These are phyloP conservation scores for Anthoceros angustus DNA, from an alignment of 225 moss, liverwort and hornwort genomes.

Conservation along the genomic window DNA sequence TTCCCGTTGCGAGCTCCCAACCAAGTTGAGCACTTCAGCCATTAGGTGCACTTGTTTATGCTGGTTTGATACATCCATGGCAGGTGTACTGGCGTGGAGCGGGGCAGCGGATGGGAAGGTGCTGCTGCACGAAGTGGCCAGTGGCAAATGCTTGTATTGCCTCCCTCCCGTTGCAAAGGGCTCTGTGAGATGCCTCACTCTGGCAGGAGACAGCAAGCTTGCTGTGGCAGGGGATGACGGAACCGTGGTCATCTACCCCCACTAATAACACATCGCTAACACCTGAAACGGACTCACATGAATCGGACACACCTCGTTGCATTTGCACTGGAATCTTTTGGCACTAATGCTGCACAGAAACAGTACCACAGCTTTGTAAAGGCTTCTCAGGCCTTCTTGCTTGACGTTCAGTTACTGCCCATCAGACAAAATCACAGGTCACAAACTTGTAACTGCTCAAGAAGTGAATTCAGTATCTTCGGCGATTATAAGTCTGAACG, in stretches of 20 bases:
- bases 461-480: too few relatives aligned
- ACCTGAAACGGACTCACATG: too few relatives aligned
- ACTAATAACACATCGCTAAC: constrained; percentile 6
- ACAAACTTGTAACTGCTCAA: too few relatives aligned
- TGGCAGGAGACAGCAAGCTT: constrained; percentile 43
- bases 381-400: too few relatives aligned
- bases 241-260: constrained; percentile 64
- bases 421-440: too few relatives aligned
- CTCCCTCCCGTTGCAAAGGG: constrained; percentile 70
- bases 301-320: too few relatives aligned
- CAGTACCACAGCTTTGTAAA: too few relatives aligned
- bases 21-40: not conserved
- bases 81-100: constrained; percentile 76
- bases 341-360: too few relatives aligned
- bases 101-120: constrained; percentile 57
- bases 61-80: not conserved
- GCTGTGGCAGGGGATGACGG: constrained; percentile 82
- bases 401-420: too few relatives aligned
- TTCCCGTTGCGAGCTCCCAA: not conserved
- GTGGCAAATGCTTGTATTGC: constrained; percentile 78
- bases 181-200: constrained; percentile 67
- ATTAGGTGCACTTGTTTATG: not conserved
- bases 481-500: too few relatives aligned
- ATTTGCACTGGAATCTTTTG: too few relatives aligned
- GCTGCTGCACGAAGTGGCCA: constrained; percentile 70